These are phyloP conservation scores for Mrakiaceae sp. DNA, from an alignment of 1,284 basidiomycete genomes.

Conservation along the genomic window DNA sequence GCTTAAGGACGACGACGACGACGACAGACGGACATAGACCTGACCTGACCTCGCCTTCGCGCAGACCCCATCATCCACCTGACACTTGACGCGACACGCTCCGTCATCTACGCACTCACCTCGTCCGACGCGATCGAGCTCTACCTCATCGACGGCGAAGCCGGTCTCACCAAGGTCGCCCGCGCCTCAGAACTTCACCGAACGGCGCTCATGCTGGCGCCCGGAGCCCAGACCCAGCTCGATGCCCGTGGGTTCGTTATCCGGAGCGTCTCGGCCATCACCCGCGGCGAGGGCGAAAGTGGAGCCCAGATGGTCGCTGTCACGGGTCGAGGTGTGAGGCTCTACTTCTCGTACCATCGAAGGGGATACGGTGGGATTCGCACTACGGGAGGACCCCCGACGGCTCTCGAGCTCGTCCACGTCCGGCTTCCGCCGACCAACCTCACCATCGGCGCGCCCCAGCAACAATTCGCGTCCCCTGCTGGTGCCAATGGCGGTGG, in stretches of 20 bases:
- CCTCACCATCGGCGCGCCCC: slow-evolving; percentile 42
- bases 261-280: slow-evolving; percentile 6
- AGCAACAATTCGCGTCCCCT: not conserved
- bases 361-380: slow-evolving; percentile 14
- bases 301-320: slow-evolving; percentile 16
- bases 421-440: slow-evolving; percentile 66
- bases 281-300: slow-evolving; percentile 9
- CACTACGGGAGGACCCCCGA: slow-evolving; percentile 20
- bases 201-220: slow-evolving; percentile 15
- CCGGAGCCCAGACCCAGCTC: slow-evolving; percentile 7
- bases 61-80: slow-evolving; percentile 59
- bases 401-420: slow-evolving; percentile 53
- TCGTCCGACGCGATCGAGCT: slow-evolving; percentile 58
- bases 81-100: slow-evolving; percentile 51
- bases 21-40: no score
- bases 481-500: no score
- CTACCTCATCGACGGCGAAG: slow-evolving; percentile 21
- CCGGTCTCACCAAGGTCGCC: slow-evolving; percentile 4
- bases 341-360: slow-evolving; percentile 52
- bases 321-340: slow-evolving; percentile 45
- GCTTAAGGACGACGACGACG: no score
- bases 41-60: slow-evolving; percentile 10
- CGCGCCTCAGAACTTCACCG: not conserved
- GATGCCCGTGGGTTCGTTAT: not conserved
- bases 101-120: slow-evolving; percentile 62